Percentiles rank a stretch among this genome's conserved stretches.
These are phyloP conservation scores for Ilex paraguariensis DNA, from an alignment of 305 asterid genomes.

Conservation along the genomic window DNA sequence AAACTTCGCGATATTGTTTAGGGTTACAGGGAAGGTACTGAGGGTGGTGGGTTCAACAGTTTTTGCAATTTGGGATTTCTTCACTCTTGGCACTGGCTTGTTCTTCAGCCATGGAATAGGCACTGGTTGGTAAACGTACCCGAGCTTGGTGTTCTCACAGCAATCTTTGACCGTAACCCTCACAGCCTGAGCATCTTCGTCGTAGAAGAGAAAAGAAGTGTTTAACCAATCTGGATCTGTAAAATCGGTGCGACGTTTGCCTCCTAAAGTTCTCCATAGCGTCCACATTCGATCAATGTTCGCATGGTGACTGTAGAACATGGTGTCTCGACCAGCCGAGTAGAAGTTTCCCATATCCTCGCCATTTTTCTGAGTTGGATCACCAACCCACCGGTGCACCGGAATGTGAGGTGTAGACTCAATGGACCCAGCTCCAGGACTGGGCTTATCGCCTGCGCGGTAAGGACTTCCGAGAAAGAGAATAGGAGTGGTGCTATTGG, in stretches of 20 bases:
- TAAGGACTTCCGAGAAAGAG: conserved; percentile 37
- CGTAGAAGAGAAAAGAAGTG: conserved; percentile 35
- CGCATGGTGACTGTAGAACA: conserved; percentile 40
- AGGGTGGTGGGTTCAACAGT: background rate
- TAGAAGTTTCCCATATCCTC: conserved; percentile 54
- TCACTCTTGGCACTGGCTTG: background rate
- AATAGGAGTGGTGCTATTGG: conserved; percentile 23
- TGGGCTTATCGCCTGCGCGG: conserved; percentile 37
- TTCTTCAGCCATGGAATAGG: conserved; percentile 2
- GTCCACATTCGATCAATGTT: conserved; percentile 46
- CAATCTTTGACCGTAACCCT: conserved; percentile 33
- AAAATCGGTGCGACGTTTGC: conserved; percentile 22
- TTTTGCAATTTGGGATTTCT: background rate
- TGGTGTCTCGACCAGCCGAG: conserved; percentile 27
- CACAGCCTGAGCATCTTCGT: conserved; percentile 36
- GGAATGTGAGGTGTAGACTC: conserved; percentile 9
- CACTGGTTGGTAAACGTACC: conserved; percentile 27
- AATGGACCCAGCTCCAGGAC: conserved; percentile 13
- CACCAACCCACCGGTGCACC: conserved; percentile 38
- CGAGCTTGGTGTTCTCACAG: conserved; percentile 26
- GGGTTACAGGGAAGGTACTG: conserved; percentile 32
- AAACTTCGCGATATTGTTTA: conserved; percentile 32
- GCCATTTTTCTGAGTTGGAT: conserved; percentile 14
- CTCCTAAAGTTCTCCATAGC: conserved; percentile 30
- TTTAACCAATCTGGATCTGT: conserved; percentile 31